phyloP scores from a whole-genome alignment of 352 stramenopile species.

The Globisporangium alternatum region DNA sequence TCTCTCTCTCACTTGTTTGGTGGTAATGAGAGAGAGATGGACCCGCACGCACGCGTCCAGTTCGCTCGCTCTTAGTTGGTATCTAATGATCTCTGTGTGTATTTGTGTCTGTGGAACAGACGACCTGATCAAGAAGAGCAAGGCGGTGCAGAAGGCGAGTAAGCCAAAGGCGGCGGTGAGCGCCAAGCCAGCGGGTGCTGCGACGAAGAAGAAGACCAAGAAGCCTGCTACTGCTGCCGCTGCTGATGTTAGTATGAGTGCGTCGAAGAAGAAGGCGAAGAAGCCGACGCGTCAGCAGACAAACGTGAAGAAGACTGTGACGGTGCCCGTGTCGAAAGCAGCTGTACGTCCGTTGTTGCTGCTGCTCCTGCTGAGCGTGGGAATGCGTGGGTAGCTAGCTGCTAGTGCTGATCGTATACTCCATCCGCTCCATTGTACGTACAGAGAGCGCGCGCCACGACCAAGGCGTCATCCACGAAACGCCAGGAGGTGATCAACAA shows the following conservation, averaged over 20 bases:
- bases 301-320: constrained; percentile 76
- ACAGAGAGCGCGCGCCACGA: constrained; percentile 41
- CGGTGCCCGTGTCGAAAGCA: constrained; percentile 61
- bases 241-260: background rate
- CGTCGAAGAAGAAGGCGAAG: constrained; percentile 20
- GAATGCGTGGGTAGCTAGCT: background rate
- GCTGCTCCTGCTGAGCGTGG: background rate
- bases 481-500: constrained; percentile 72
- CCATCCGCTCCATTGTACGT: background rate
- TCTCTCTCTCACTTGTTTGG: constrained; percentile 1
- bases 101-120: constrained; percentile 20
- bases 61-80: background rate
- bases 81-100: background rate
- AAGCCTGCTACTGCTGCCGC: background rate
- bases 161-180: constrained; percentile 14
- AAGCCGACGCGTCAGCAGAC: constrained; percentile 42
- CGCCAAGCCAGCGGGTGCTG: background rate
- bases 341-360: constrained; percentile 29
- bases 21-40: background rate
- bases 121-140: constrained; percentile 40
- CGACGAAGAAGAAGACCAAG: constrained; percentile 14
- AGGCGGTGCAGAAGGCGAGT: constrained; percentile 22
- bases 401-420: background rate
- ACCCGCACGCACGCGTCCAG: background rate
- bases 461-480: constrained; percentile 51